Percentiles rank a stretch among this genome's conserved stretches.
Evolutionary conservation across 2,329 filamentous ascomycete genomes (phyloP).

Genomic region (Blastomyces silverae): DNA sequence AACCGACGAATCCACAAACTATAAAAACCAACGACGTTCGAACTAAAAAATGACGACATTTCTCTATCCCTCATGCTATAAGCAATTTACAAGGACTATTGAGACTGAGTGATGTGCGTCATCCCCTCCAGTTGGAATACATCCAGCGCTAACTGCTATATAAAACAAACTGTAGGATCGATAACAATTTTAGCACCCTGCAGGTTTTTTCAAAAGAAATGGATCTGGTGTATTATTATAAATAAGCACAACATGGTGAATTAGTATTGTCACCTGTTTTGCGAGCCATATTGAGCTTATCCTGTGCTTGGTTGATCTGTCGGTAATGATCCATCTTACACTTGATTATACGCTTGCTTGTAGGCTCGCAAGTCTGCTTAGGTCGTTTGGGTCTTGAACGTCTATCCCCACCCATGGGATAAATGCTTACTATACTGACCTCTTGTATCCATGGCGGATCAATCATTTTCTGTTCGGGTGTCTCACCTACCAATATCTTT

Average conservation of each 20-base stretch:
- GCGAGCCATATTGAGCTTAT: no score
- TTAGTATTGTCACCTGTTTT: no score
- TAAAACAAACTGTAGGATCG: neutral
- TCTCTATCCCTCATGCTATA: neutral
- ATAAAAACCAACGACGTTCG: neutral
- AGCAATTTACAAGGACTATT: neutral
- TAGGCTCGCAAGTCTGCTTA: neutral
- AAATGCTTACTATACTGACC: neutral
- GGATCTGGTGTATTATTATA: no score
- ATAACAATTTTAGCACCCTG: neutral
- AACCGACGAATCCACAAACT: neutral
- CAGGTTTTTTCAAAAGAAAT: no score
- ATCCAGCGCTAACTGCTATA: neutral
- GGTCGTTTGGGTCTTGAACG: neutral
- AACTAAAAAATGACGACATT: constrained; percentile 1
- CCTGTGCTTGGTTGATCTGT: no score
- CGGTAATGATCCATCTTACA: no score
- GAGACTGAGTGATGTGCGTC: neutral
- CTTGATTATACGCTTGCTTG: neutral
- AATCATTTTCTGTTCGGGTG: no score
- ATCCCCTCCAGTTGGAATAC: neutral
- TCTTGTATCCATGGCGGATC: no score
- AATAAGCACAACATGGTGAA: no score
- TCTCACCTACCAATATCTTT: no score
- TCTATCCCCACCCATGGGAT: neutral